phyloP scores from a whole-genome alignment of 1,139 yeast genomes.

The Magnusiomyces tetraspermus region DNA sequence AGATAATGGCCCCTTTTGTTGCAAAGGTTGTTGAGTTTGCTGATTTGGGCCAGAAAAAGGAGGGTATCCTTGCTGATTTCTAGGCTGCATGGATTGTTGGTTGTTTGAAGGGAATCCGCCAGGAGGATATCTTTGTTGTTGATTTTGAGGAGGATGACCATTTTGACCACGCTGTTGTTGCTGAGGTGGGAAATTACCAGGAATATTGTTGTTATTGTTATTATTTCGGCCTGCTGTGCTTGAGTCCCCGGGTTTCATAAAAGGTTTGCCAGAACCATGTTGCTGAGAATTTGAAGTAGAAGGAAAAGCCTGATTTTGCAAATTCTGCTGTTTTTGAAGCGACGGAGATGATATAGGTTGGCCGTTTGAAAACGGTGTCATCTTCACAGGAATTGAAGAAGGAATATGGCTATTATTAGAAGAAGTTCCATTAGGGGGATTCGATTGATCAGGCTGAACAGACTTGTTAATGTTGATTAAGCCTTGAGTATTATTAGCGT shows the following conservation, averaged over 20 bases:
- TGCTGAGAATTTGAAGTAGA: too few relatives aligned
- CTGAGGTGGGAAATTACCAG: not conserved
- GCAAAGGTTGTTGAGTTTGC: not conserved
- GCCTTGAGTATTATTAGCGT: not conserved
- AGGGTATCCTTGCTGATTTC: not conserved
- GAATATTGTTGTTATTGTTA: not conserved
- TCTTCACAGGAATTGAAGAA: too few relatives aligned
- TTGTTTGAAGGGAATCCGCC: too few relatives aligned
- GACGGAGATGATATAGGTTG: not conserved
- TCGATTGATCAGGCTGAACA: not conserved
- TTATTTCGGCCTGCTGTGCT: too few relatives aligned
- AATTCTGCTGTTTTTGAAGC: not conserved
- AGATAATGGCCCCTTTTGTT: not conserved
- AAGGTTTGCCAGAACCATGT: too few relatives aligned
- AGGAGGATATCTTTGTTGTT: too few relatives aligned
- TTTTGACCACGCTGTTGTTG: not conserved
- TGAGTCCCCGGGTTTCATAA: too few relatives aligned
- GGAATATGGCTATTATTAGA: slow-evolving; percentile 1
- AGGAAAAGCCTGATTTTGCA: not conserved
- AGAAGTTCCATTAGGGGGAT: not conserved
- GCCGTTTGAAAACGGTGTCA: too few relatives aligned
- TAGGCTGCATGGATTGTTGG: too few relatives aligned
- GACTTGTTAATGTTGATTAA: too few relatives aligned
- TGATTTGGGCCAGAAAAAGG: too few relatives aligned
- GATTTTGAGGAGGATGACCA: not conserved